phyloP scores from a whole-genome alignment of 1,139 yeast species.

The Geotrichum cucujoidarum region DNA sequence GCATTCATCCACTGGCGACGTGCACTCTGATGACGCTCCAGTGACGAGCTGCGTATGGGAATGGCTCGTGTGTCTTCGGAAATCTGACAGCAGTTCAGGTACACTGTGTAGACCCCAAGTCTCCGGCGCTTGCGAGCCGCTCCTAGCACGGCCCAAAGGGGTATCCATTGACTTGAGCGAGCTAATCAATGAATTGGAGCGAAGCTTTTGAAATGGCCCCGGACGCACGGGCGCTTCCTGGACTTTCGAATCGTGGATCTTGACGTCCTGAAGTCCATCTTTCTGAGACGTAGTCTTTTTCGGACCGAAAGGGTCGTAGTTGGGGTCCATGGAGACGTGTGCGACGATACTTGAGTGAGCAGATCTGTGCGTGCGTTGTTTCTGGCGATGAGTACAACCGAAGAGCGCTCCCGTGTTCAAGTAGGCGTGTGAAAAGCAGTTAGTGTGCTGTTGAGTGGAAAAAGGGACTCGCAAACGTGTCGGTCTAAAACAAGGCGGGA shows the following conservation, averaged over 20 bases:
- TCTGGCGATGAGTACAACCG: too few relatives aligned
- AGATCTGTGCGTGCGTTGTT: too few relatives aligned
- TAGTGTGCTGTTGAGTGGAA: too few relatives aligned
- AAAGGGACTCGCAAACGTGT: too few relatives aligned
- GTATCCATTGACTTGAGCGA: constrained; percentile 4
- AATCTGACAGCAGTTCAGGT: constrained; percentile 37
- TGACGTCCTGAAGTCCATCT: neutral
- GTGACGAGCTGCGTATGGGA: constrained; percentile 9
- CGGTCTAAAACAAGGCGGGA: too few relatives aligned
- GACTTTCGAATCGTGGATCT: neutral
- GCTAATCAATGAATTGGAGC: constrained; percentile 12
- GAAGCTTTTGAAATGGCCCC: constrained; percentile 15
- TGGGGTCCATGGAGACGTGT: neutral
- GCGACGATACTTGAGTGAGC: too few relatives aligned
- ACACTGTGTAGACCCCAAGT: constrained; percentile 40
- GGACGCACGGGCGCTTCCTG: constrained; percentile 3
- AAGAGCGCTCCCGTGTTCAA: too few relatives aligned
- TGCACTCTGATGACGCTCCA: neutral
- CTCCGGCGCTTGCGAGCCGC: constrained; percentile 13
- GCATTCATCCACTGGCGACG: neutral
- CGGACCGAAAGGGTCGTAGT: neutral
- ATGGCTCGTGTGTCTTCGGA: constrained; percentile 36
- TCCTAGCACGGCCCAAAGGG: constrained; percentile 6
- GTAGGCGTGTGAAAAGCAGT: too few relatives aligned
- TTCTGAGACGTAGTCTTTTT: neutral